Conservation (phyloP, 2,329 filamentous ascomycete genomes). For the Aspergillus thermomutatus region DNA sequence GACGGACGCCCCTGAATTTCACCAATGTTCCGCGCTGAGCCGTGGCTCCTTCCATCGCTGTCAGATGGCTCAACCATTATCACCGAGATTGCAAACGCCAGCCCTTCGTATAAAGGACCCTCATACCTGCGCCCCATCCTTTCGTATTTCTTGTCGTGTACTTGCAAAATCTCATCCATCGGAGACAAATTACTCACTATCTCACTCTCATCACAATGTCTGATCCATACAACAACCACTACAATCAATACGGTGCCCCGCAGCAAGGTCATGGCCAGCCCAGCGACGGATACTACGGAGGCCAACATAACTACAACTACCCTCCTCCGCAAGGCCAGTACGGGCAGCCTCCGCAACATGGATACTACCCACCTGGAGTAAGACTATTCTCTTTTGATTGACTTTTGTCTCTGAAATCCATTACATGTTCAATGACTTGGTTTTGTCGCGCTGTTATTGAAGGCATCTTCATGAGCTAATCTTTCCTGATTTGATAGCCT, state of each 20-base stretch:
- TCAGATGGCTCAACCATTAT: neutral
- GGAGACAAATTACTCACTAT: neutral
- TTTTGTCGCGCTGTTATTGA: neutral
- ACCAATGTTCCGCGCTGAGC: neutral
- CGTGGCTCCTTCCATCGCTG: neutral
- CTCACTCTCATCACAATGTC: slow-evolving; percentile 5
- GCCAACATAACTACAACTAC: slow-evolving; percentile 19
- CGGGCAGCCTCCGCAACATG: slow-evolving; percentile 19
- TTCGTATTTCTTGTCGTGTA: neutral
- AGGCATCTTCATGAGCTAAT: neutral
- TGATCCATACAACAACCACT: slow-evolving; percentile 15
- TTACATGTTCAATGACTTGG: neutral
- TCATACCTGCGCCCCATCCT: neutral
- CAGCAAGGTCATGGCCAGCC: slow-evolving; percentile 8
- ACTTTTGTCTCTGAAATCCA: neutral
- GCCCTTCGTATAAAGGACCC: neutral
- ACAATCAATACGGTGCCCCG: slow-evolving; percentile 20
- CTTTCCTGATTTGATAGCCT: slow-evolving; percentile 7
- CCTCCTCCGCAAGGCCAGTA: slow-evolving; percentile 20
- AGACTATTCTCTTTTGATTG: slow-evolving; percentile 5
- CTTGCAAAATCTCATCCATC: neutral
- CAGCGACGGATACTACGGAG: slow-evolving; percentile 16
- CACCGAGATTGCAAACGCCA: neutral
- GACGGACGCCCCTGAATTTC: neutral
- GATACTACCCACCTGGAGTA: slow-evolving; percentile 26